Evolutionary conservation across 1,284 basidiomycete species (phyloP), one percentile per base, ranked within the genome.

Genomic region (Testicularia cyperi): DNA sequence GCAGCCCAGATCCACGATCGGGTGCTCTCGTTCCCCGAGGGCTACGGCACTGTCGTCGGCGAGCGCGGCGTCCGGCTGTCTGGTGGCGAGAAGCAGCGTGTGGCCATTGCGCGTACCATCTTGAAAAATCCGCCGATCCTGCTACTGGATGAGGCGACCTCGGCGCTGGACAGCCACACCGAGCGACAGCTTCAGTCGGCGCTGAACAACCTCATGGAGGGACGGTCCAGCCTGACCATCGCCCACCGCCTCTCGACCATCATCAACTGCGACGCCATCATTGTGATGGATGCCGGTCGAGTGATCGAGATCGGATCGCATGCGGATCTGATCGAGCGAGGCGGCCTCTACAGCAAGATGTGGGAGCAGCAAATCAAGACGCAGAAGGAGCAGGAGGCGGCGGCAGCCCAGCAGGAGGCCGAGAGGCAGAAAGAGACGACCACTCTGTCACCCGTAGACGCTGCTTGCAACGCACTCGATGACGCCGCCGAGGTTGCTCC

Each of bases 101-200:
- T 91, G 10, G 87, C 90, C 10, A 86, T 95, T 67, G 90, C 91
- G 0, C 81, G 90, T 38, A 90, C 89, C 3, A 80, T 94, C 36
- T 78, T 89, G 44, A 92, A 92, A 78, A 87, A 87, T 70, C 88
- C 91, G 14, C 87, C 88, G 6, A 84, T 92, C 44, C 77, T 92
- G 29, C 80, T 92, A 13, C 75, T 92, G 37, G 90, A 92, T 74
- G 88, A 90, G 78, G 87, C 87, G 12, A 88, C 72, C 1, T 86
- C 12, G 83, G 85, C 74, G 13, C 58, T 76, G 6, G 74, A 76
- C 55, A 65, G 65, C 22, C 61, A 67, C 6, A 76, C 72, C 12
- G 74, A 76, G 52, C 64, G 68, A 23, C 58, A 58, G 33, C 47
- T 76, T 18, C 74, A 75, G 44, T 47, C 49, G 14, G 74, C 72